These are phyloP conservation scores for Hyaloscypha hepaticicola DNA, from an alignment of 495 filamentous ascomycete genomes.

Conservation along the genomic window DNA sequence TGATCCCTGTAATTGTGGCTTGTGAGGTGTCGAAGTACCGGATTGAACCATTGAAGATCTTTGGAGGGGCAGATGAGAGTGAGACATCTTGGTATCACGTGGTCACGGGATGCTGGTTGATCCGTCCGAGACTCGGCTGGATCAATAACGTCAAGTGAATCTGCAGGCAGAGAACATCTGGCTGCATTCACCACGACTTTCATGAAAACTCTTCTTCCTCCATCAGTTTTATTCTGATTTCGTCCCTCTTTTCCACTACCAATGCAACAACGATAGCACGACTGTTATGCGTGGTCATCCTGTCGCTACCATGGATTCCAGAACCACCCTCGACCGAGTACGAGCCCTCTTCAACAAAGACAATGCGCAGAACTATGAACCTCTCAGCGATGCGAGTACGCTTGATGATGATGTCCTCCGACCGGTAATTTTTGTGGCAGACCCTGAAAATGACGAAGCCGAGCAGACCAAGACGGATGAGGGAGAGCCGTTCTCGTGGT, in stretches of 20 bases:
- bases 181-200: slow-evolving; percentile 1
- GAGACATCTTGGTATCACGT: neutral
- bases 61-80: neutral
- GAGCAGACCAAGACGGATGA: slow-evolving; percentile 23
- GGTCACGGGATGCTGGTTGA: neutral
- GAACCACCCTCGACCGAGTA: slow-evolving; percentile 45
- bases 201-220: neutral
- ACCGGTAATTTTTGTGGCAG: slow-evolving; percentile 31
- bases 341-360: slow-evolving; percentile 45
- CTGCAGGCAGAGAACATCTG: slow-evolving; percentile 11
- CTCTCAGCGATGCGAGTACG: slow-evolving; percentile 46
- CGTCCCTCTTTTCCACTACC: neutral
- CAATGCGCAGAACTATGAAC: slow-evolving; percentile 55
- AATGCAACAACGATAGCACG: slow-evolving; percentile 24
- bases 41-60: neutral
- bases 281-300: neutral
- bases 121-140: slow-evolving; percentile 3
- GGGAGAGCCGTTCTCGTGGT: slow-evolving; percentile 62
- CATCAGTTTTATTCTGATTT: neutral
- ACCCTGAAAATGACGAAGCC: slow-evolving; percentile 35
- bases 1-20: slow-evolving; percentile 18
- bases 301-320: slow-evolving; percentile 13
- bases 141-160: neutral
- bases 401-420: slow-evolving; percentile 30
- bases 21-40: neutral